These are phyloP conservation scores for Elongisporangium anandrum DNA, from an alignment of 352 stramenopile genomes.

Conservation along the genomic window DNA sequence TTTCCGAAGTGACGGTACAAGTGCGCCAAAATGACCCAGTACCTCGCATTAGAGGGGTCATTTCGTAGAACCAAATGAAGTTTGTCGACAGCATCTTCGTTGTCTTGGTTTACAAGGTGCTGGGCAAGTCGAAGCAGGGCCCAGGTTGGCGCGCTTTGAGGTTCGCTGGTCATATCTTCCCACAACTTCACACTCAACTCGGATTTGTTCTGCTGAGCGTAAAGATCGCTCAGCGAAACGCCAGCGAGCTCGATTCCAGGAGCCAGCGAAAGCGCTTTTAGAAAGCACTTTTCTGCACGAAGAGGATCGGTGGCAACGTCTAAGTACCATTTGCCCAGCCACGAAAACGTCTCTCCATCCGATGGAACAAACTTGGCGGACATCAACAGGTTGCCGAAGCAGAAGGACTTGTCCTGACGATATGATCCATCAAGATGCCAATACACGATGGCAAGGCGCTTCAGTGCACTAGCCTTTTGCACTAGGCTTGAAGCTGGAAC, in stretches of 20 bases:
- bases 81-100: slow-evolving; percentile 63
- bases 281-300: slow-evolving; percentile 81
- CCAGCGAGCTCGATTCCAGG: slow-evolving; percentile 51
- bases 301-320: slow-evolving; percentile 52
- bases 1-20: slow-evolving; percentile 82
- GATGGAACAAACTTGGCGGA: slow-evolving; percentile 66
- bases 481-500: slow-evolving; percentile 13
- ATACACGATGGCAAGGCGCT: slow-evolving; percentile 74
- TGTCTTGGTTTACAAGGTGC: slow-evolving; percentile 54
- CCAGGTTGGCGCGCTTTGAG: slow-evolving; percentile 65
- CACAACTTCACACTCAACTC: slow-evolving; percentile 68
- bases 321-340: slow-evolving; percentile 76
- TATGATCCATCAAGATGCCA: slow-evolving; percentile 53
- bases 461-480: slow-evolving; percentile 36
- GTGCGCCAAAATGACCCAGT: slow-evolving; percentile 76
- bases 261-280: slow-evolving; percentile 72
- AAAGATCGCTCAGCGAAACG: slow-evolving; percentile 60
- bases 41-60: slow-evolving; percentile 49
- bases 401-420: slow-evolving; percentile 50
- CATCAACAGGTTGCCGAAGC: slow-evolving; percentile 60
- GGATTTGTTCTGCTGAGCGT: slow-evolving; percentile 54
- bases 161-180: slow-evolving; percentile 52
- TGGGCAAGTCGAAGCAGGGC: slow-evolving; percentile 68
- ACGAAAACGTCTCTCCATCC: slow-evolving; percentile 65
- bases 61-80: slow-evolving; percentile 74